Percentiles rank a stretch among this genome's conserved stretches.
These are phyloP conservation scores for Zoysia pacifica DNA, from an alignment of 176 grass and related monocot species.

Conservation along the genomic window DNA sequence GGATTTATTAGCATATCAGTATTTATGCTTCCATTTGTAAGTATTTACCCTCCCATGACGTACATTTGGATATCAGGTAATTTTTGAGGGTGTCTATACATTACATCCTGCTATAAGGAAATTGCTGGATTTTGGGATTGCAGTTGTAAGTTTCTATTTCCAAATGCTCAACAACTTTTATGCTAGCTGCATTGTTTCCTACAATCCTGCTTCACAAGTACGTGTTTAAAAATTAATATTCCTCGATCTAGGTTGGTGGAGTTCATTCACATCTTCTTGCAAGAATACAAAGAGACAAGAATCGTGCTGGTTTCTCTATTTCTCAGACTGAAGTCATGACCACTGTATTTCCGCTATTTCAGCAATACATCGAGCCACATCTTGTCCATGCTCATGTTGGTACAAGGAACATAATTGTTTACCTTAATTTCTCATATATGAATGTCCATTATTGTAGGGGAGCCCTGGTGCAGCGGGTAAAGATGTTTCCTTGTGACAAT, in stretches of 20 bases:
- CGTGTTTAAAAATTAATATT: slow-evolving; percentile 32
- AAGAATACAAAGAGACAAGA: slow-evolving; percentile 98
- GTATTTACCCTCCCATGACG: slow-evolving; percentile 22
- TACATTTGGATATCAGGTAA: slow-evolving; percentile 64
- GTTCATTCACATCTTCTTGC: slow-evolving; percentile 97
- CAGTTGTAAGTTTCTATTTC: slow-evolving; percentile 77
- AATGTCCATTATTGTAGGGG: background rate
- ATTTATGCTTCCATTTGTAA: background rate
- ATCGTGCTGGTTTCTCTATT: slow-evolving; percentile 76
- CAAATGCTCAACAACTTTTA: slow-evolving; percentile 28
- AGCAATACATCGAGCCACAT: slow-evolving; percentile 98
- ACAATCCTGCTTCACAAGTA: slow-evolving; percentile 4
- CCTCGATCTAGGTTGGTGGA: slow-evolving; percentile 76
- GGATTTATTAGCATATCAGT: background rate
- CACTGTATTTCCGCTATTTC: slow-evolving; percentile 95
- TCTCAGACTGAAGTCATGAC: slow-evolving; percentile 95
- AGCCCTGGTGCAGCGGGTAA: no score
- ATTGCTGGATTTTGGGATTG: slow-evolving; percentile 96
- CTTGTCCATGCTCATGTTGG: slow-evolving; percentile 99
- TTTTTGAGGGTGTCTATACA: slow-evolving; percentile 98
- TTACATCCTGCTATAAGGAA: slow-evolving; percentile 94
- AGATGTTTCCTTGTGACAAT: no score
- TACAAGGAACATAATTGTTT: slow-evolving; percentile 67
- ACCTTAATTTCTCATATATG: slow-evolving; percentile 15
- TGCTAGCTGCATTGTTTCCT: slow-evolving; percentile 14